phyloP scores from a whole-genome alignment of 2,329 filamentous ascomycete species.

The Septoria petroselini region DNA sequence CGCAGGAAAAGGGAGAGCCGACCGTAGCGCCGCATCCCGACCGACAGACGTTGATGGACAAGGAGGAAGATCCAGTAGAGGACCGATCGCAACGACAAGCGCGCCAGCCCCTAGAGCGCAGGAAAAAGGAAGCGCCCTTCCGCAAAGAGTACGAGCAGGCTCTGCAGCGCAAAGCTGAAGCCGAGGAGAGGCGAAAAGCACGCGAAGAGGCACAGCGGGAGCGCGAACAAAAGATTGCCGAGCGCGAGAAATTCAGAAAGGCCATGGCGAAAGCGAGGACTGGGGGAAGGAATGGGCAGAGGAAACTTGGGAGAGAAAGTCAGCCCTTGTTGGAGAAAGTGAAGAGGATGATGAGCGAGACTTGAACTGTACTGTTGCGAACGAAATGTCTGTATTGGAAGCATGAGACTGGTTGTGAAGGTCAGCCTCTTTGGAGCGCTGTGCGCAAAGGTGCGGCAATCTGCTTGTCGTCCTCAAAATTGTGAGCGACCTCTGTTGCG shows the following conservation, averaged over 20 bases:
- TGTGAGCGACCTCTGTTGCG: too few relatives aligned
- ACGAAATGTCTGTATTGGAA: too few relatives aligned
- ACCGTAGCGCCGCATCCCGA: conserved; percentile 49
- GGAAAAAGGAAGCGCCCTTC: conserved; percentile 46
- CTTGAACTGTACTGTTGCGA: background rate
- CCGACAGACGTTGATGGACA: conserved; percentile 36
- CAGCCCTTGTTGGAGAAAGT: conserved; percentile 73
- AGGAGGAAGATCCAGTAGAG: conserved; percentile 20
- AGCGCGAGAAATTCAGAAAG: conserved; percentile 68
- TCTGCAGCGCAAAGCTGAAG: conserved; percentile 58
- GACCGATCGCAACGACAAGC: conserved; percentile 11
- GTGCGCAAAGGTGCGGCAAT: too few relatives aligned
- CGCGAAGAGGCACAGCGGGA: conserved; percentile 63
- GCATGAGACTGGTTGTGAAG: too few relatives aligned
- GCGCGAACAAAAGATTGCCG: conserved; percentile 52
- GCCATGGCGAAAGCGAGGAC: conserved; percentile 61
- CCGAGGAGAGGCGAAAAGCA: conserved; percentile 57
- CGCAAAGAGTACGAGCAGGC: conserved; percentile 47
- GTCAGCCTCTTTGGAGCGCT: too few relatives aligned
- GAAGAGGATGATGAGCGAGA: conserved; percentile 62
- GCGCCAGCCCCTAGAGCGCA: conserved; percentile 25
- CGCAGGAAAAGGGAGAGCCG: conserved; percentile 30
- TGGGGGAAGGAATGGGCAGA: conserved; percentile 65
- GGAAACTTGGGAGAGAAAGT: conserved; percentile 79
- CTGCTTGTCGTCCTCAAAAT: too few relatives aligned